Base-by-base conservation (phyloP, 1,284 basidiomycete genomes). In the Marasmius oreades region DNA sequence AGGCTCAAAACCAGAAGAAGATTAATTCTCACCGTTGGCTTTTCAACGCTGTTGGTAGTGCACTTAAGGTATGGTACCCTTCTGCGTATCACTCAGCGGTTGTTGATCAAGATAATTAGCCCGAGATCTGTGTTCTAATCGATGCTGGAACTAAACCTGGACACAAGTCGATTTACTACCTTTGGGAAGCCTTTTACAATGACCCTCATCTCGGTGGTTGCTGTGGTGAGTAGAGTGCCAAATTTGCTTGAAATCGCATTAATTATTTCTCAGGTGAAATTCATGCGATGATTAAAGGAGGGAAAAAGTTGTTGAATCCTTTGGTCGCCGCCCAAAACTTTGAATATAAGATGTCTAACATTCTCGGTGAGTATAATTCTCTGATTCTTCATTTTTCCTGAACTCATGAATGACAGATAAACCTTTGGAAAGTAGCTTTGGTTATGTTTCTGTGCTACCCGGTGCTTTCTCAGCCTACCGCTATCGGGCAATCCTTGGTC, bases 301-400 rank as follows among this genome's bases (percentile, higher is more conserved):
- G 96, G 26, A 88, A 77, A 71, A 96, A 97, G 69, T 81, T 99
- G 34, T 68, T 98, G 59, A 99, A 98, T 66, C 96, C 96, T 12
- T 78, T 98, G 46, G 86, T 95, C 31, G 94, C 94, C 10, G 93
- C 93, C 23, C 96, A 98, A 72, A 98, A 98, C 73, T 98, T 99
- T 66, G 96, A 99, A 74, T 98, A 98, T 77, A 98, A 93, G 76
- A 95, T 95, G 91, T 94, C 92, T 37, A 95, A 95, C 71, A 96
- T 97, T 65, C 77, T 95, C 24, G 92, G 91, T 84, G 71, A 64
- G 73, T 61, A 20, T 26, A 16, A 34, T 16, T 45, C 31, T 18
- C 20, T 56, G 5, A 31, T 18, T 44, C 23, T 39, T 42, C 26
- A 57, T 20, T 20, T 54, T 64, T 34, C 46, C 59, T 58, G 22